Conservation (phyloP, 352 stramenopile genomes). For the Globisporangium middletonii region DNA sequence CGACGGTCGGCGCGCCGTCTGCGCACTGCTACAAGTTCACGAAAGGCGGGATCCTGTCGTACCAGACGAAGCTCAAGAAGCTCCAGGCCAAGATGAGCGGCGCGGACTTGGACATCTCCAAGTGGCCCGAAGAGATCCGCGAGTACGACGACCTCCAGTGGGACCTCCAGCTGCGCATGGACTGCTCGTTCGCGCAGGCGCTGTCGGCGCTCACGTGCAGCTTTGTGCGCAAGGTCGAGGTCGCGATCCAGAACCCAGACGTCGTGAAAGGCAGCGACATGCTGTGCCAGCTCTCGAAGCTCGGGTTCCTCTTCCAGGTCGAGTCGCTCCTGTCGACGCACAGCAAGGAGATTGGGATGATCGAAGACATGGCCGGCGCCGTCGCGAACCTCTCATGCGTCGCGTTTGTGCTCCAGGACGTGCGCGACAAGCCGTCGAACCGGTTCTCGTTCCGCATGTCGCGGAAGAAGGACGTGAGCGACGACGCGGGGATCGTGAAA, state of each 20-base stretch:
- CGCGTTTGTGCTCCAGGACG: conserved; percentile 81
- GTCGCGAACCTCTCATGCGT: conserved; percentile 81
- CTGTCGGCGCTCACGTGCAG: conserved; percentile 64
- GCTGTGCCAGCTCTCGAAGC: conserved; percentile 71
- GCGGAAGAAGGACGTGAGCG: conserved; percentile 63
- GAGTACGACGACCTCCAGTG: conserved; percentile 84
- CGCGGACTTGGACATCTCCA: conserved; percentile 60
- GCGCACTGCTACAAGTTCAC: conserved; percentile 87
- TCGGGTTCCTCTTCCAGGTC: conserved; percentile 87
- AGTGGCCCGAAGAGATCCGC: conserved; percentile 76
- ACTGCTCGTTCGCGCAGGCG: conserved; percentile 73
- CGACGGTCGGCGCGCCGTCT: conserved; percentile 72
- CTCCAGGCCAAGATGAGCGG: conserved; percentile 69
- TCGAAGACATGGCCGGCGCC: conserved; percentile 88
- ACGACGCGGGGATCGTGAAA: conserved; percentile 76
- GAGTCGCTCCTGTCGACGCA: conserved; percentile 93
- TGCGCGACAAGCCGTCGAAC: conserved; percentile 79
- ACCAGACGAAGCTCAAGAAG: conserved; percentile 74
- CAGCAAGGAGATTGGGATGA: conserved; percentile 95
- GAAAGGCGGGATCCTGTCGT: conserved; percentile 79
- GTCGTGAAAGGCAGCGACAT: conserved; percentile 71
- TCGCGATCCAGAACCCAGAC: conserved; percentile 77
- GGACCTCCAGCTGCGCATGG: conserved; percentile 83
- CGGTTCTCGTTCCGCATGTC: conserved; percentile 87
- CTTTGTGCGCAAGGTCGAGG: conserved; percentile 84